Conservation (phyloP, 768 basidiomycete species). For the Crassisporium funariophilum region DNA sequence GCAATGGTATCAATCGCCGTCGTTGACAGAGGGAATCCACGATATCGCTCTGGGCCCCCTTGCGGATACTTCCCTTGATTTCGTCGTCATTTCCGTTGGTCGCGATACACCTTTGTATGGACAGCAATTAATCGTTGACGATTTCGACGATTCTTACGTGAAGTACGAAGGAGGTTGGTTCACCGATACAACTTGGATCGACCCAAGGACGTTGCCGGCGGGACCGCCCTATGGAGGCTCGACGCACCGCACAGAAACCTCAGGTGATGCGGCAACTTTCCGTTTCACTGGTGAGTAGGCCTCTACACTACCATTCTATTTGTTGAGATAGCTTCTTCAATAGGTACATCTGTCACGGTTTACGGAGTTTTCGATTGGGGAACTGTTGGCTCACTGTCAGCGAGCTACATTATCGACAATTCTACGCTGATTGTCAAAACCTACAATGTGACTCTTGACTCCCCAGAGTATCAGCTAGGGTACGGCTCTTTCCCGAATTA, state of each 20-base stretch:
- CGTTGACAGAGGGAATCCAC: constrained; percentile 20
- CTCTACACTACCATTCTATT: background rate
- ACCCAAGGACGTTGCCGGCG: constrained; percentile 8
- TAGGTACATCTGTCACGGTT: constrained; percentile 5
- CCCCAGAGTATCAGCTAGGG: constrained; percentile 3
- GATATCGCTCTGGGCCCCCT: constrained; percentile 18
- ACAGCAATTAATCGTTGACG: constrained; percentile 23
- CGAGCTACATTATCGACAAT: constrained; percentile 8
- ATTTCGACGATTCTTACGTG: constrained; percentile 20
- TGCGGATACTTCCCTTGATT: constrained; percentile 25
- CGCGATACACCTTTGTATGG: constrained; percentile 21
- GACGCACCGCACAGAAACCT: constrained; percentile 7
- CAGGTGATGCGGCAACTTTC: constrained; percentile 12
- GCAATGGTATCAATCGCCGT: constrained; percentile 28
- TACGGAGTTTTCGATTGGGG: constrained; percentile 9
- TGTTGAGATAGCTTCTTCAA: background rate
- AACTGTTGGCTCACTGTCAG: constrained; percentile 1
- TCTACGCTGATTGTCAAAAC: background rate
- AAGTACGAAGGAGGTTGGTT: constrained; percentile 21
- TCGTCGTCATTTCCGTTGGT: constrained; percentile 20
- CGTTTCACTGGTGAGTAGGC: constrained; percentile 8
- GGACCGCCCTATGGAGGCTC: constrained; percentile 8
- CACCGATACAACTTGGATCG: constrained; percentile 10
- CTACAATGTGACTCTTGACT: constrained; percentile 2
- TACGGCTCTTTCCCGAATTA: too few species aligned